These are phyloP conservation scores for Trametopsis cervina DNA, from an alignment of 768 basidiomycete genomes.

Conservation along the genomic window DNA sequence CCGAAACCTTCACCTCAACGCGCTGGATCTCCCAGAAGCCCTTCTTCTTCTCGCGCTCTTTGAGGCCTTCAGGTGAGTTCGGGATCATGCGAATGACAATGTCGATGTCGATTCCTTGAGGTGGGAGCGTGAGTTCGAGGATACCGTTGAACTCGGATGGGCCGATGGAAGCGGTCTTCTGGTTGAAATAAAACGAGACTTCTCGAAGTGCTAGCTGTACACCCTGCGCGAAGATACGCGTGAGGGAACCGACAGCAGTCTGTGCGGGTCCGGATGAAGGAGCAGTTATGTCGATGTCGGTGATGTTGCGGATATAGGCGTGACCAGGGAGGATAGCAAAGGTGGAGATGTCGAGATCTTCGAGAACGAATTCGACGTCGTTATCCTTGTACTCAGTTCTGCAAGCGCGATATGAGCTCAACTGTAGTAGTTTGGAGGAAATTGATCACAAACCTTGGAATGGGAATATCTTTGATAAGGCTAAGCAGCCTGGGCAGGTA, in stretches of 20 bases:
- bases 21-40: conserved; percentile 57
- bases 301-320: conserved; percentile 66
- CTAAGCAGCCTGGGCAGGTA: conserved; percentile 56
- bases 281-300: conserved; percentile 49
- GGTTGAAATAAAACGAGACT: conserved; percentile 69
- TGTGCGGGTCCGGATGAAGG: conserved; percentile 29
- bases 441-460: conserved; percentile 49
- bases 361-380: conserved; percentile 67
- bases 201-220: conserved; percentile 56
- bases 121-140: conserved; percentile 53
- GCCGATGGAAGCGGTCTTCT: conserved; percentile 45
- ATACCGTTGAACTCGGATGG: conserved; percentile 57
- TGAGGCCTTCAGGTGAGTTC: conserved; percentile 32
- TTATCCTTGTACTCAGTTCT: conserved; percentile 68
- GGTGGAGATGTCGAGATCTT: conserved; percentile 65
- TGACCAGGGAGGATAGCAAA: conserved; percentile 64
- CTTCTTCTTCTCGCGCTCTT: conserved; percentile 36
- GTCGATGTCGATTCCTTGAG: conserved; percentile 63
- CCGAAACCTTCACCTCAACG: conserved; percentile 45
- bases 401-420: not conserved
- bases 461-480: conserved; percentile 55
- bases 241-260: conserved; percentile 55
- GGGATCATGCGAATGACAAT: conserved; percentile 61
- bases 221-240: conserved; percentile 58
- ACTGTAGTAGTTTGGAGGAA: not conserved